phyloP scores from a whole-genome alignment of 1,284 basidiomycete genomes.

The Naganishia albida region DNA sequence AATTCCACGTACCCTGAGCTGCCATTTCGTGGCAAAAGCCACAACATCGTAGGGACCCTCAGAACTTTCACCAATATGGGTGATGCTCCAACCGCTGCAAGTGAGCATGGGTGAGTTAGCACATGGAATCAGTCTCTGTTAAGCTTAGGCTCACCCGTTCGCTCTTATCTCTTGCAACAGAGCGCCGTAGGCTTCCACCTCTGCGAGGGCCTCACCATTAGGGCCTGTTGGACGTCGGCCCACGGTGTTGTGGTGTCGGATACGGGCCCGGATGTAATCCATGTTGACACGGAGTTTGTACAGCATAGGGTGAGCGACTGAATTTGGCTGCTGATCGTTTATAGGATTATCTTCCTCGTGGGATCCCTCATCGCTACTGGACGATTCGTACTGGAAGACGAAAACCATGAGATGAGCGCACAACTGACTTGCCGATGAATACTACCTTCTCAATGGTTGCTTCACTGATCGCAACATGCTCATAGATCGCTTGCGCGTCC shows the following conservation, averaged over 20 bases:
- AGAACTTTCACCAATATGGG: background rate
- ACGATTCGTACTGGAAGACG: background rate
- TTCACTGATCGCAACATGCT: background rate
- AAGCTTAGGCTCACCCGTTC: background rate
- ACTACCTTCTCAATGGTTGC: background rate
- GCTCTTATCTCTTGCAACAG: background rate
- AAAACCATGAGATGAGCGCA: background rate
- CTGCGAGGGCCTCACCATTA: background rate
- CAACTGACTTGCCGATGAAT: background rate
- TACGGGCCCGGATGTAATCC: background rate
- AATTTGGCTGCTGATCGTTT: no score
- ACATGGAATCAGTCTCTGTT: background rate
- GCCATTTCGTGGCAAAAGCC: background rate
- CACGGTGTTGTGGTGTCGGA: background rate
- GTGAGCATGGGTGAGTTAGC: background rate
- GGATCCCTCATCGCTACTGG: background rate
- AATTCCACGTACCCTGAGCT: background rate
- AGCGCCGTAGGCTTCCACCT: background rate
- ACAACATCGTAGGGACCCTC: background rate
- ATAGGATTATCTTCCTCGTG: background rate
- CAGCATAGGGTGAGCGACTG: background rate
- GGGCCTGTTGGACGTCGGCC: background rate
- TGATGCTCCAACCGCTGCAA: background rate
- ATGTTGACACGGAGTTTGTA: background rate
- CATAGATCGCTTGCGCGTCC: background rate